Evolutionary conservation across 306 rosid genomes (phyloP).

Genomic region (Luffa acutangula): DNA sequence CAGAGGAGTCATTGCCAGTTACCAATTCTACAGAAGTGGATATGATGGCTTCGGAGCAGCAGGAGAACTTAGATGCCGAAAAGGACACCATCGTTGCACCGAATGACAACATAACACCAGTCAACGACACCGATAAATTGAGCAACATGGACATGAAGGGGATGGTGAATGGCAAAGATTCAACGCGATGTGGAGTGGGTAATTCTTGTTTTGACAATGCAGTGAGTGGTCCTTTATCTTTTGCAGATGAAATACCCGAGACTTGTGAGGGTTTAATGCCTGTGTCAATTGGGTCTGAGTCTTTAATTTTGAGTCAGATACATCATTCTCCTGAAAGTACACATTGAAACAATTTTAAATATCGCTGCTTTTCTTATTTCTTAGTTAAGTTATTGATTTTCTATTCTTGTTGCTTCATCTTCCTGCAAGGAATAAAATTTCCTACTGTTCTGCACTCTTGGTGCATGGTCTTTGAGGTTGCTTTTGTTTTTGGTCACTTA

Average conservation of each 20-base stretch:
- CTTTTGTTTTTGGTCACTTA: neutral
- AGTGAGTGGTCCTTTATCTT: conserved; percentile 43
- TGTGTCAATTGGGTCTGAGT: conserved; percentile 92
- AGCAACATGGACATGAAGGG: conserved; percentile 18
- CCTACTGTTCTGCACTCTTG: conserved; percentile 4
- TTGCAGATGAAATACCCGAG: conserved; percentile 62
- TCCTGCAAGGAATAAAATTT: conserved; percentile 11
- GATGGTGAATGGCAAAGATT: conserved; percentile 14
- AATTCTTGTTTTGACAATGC: conserved; percentile 40
- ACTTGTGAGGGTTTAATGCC: conserved; percentile 85
- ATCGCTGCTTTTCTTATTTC: conserved; percentile 27
- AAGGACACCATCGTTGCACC: conserved; percentile 16
- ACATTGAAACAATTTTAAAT: conserved; percentile 99
- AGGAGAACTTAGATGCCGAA: conserved; percentile 25
- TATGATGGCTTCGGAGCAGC: conserved; percentile 18
- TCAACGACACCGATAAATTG: conserved; percentile 5
- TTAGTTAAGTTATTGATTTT: conserved; percentile 2
- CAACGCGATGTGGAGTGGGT: conserved; percentile 22
- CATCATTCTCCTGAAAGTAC: conserved; percentile 99
- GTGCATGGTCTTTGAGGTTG: neutral
- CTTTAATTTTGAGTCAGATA: conserved; percentile 98
- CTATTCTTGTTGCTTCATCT: neutral
- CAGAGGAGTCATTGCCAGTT: conserved; percentile 29
- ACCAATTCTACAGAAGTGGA: conserved; percentile 20
- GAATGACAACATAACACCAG: conserved; percentile 16